Base-by-base conservation (phyloP, 1,284 basidiomycete species). In the Golubevia pallescens region DNA sequence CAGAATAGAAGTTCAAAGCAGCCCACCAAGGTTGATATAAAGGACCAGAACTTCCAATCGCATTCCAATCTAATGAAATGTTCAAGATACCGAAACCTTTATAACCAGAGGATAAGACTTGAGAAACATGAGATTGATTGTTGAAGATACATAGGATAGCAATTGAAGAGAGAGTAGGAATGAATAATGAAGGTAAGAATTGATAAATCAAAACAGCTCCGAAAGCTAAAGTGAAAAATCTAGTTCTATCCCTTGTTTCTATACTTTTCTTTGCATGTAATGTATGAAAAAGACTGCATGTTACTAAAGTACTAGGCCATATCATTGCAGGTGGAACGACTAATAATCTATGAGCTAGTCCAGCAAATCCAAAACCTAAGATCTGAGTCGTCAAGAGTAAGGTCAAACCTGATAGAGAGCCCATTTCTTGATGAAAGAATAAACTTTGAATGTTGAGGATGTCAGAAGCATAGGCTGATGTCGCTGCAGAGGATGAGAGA, bases 11-110 rank as follows among this genome's bases (percentile, higher is more conserved):
- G 66, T 85, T 84, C 38, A 79, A 66, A 20, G 88, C 80, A 0
- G 88, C 88, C 87, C 87, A 88, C 79, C 86, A 88, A 1, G 88
- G 88, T 52, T 87, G 87, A 74, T 86, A 89, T 38, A 89, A 78
- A 7, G 88, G 88, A 0, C 87, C 88, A 24, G 78, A 81, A 42
- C 74, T 78, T 1, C 87, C 87, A 2, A 88, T 81, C 23, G 86
- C 86, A 51, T 86, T 86, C 88, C 88, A 89, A 69, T 89, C 88
- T 48, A 89, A 72, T 7, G 76, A 87, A 63, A 88, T 84, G 71
- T 88, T 87, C 52, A 86, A 73, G 60, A 88, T 84, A 4, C 88
- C 88, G n/a, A 88, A 81, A 1, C 88, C 88, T 3, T 84, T 75
- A 69, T 88, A 88, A 8, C 87, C 88, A n/a, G 86, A 86, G 34